phyloP scores from a whole-genome alignment of 2,329 filamentous ascomycete species.

The Pseudogymnoascus sp. region DNA sequence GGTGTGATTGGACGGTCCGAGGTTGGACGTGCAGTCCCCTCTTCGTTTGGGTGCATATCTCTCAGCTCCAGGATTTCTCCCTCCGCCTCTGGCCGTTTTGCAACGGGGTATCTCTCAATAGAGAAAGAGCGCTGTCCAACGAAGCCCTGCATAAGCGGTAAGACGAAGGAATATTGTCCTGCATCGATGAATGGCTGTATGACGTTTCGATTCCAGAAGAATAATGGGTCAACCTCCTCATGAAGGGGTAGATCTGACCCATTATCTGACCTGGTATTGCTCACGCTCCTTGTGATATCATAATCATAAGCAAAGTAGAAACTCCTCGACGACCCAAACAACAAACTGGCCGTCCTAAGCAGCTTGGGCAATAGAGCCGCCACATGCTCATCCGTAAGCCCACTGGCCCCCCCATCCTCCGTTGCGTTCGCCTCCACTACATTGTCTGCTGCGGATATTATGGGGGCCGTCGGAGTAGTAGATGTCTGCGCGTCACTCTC shows the following conservation, averaged over 20 bases:
- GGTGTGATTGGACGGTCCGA: neutral
- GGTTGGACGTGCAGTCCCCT: neutral
- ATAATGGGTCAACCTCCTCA: constrained; percentile 64
- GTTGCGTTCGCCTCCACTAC: neutral
- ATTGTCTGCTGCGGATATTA: neutral
- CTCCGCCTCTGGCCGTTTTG: constrained; percentile 36
- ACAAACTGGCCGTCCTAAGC: constrained; percentile 70
- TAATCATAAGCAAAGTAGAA: constrained; percentile 96
- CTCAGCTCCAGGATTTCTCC: constrained; percentile 35
- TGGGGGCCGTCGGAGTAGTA: neutral
- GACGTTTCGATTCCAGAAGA: constrained; percentile 86
- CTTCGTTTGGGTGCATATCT: constrained; percentile 27
- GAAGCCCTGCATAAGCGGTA: constrained; percentile 91
- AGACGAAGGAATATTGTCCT: constrained; percentile 60
- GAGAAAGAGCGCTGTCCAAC: constrained; percentile 78
- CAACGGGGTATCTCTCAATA: constrained; percentile 50
- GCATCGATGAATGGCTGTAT: constrained; percentile 63
- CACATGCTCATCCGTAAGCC: neutral
- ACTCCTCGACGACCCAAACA: constrained; percentile 73
- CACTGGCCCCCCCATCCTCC: neutral
- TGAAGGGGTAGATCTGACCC: constrained; percentile 53
- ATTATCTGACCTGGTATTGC: constrained; percentile 32
- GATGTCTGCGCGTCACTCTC: constrained; percentile 2
- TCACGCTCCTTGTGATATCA: constrained; percentile 68
- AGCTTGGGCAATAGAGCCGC: constrained; percentile 66